These are phyloP conservation scores for Fusarium compactum DNA, from an alignment of 2,329 filamentous ascomycete species.

Conservation along the genomic window DNA sequence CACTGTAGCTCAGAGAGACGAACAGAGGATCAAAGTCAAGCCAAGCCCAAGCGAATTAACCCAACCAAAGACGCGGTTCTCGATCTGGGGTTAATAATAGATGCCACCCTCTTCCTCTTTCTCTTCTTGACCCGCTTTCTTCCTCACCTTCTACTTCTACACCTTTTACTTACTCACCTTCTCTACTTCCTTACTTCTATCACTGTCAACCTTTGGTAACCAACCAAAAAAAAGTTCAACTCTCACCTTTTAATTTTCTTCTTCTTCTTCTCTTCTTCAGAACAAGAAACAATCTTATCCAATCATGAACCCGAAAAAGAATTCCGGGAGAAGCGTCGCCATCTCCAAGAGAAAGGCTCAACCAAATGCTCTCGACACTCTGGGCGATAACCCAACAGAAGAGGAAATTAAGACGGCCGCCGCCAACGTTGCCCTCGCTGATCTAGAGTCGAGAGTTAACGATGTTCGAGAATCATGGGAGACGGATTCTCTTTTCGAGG, in stretches of 20 bases:
- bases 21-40: neutral
- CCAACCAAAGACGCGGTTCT: slow-evolving; percentile 25
- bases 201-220: slow-evolving; percentile 2
- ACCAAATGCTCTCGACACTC: slow-evolving; percentile 53
- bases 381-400: slow-evolving; percentile 51
- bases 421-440: slow-evolving; percentile 54
- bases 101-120: slow-evolving; percentile 24
- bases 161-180: slow-evolving; percentile 8
- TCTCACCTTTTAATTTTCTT: neutral
- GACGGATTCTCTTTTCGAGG: slow-evolving; percentile 72
- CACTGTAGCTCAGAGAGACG: neutral
- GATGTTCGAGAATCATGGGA: slow-evolving; percentile 70
- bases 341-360: slow-evolving; percentile 52
- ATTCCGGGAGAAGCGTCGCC: slow-evolving; percentile 48
- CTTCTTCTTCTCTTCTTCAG: neutral
- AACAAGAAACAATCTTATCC: neutral
- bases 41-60: slow-evolving; percentile 7
- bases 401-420: slow-evolving; percentile 54
- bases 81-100: slow-evolving; percentile 39
- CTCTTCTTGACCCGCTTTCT: slow-evolving; percentile 43
- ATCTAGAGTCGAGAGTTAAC: slow-evolving; percentile 65
- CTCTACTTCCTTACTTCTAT: neutral
- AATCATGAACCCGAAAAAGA: slow-evolving; percentile 50
- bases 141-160: slow-evolving; percentile 24
- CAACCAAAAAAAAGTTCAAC: neutral